Evolutionary conservation across 108 stramenopile species (phyloP), one percentile per base, ranked within the genome.

Genomic region (Fistulifera pelliculosa): DNA sequence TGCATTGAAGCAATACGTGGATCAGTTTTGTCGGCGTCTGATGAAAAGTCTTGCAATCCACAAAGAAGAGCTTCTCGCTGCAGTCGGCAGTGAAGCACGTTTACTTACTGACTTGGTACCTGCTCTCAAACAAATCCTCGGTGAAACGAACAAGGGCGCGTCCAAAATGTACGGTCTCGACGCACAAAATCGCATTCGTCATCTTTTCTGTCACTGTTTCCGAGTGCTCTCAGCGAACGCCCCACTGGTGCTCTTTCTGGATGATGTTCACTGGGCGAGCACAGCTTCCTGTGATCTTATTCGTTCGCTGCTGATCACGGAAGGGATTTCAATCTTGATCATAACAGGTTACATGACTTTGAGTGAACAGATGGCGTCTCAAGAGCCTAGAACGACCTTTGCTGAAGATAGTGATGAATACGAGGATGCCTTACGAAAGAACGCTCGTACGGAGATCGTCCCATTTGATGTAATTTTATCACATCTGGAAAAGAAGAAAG

Each of bases 181-280:
- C 35, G 58, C 44, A n/a, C 63, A 64, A 35, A 48, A 60, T 27
- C 54, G 68, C 38, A 41, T 70, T 0, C 42, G 56, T 41, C 47
- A 65, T 49, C 38, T 64, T 0, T 48, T 70, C 15, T 70, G 52
- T 24, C 56, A 39, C 19, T 58, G 58, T 54, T 57, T 70, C 0
- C 58, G 51, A 13, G 69, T 64, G 19, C 59, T 70, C 22, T 65
- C 31, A 18, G 64, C 58, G 2, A 18, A 16, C 17, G 38, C 23
- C 2, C 70, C 70, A 1, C 17, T 71, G 38, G 47, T 52, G n/a
- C 41, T 71, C 1, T 66, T 71, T 18, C 24, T 71, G 11, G 70
- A 71, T 56, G 64, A 52, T 28, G 18, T 58, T 15, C 70, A 61
- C 44, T 68, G 67, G 67, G 61, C 61, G 12, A 55, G 62, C 28